phyloP scores from a whole-genome alignment of 139 green algal species.

The Picochlorum sp. region DNA sequence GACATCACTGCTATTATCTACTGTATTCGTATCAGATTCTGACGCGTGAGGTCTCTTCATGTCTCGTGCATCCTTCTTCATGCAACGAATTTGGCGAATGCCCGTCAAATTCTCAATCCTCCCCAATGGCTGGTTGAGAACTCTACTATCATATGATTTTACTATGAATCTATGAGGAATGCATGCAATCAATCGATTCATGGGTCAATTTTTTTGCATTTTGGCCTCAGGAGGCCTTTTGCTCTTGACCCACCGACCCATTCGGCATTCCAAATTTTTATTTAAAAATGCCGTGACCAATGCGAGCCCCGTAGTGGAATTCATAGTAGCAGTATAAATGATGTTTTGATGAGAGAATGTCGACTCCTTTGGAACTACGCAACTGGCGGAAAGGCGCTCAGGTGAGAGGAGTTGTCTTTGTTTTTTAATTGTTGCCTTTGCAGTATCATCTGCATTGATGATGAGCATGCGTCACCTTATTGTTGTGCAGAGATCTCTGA shows the following conservation, averaged over 20 bases:
- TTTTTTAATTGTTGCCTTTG: too few relatives aligned
- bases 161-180: too few relatives aligned
- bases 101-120: too few relatives aligned
- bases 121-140: too few relatives aligned
- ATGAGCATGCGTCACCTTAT: background rate
- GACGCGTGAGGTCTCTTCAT: background rate
- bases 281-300: background rate
- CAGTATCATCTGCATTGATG: background rate
- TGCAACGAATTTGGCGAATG: background rate
- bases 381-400: conserved; percentile 26
- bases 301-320: background rate
- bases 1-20: too few relatives aligned
- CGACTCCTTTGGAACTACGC: conserved; percentile 22
- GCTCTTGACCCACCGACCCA: background rate
- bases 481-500: conserved; percentile 18
- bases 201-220: background rate
- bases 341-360: conserved; percentile 6
- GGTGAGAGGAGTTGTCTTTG: background rate
- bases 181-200: background rate
- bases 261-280: background rate
- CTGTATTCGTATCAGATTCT: background rate
- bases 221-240: background rate
- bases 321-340: background rate
- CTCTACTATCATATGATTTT: too few relatives aligned
- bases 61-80: background rate